Evolutionary conservation across 306 rosid genomes (phyloP).

Genomic region (Citrullus mucosospermus): DNA sequence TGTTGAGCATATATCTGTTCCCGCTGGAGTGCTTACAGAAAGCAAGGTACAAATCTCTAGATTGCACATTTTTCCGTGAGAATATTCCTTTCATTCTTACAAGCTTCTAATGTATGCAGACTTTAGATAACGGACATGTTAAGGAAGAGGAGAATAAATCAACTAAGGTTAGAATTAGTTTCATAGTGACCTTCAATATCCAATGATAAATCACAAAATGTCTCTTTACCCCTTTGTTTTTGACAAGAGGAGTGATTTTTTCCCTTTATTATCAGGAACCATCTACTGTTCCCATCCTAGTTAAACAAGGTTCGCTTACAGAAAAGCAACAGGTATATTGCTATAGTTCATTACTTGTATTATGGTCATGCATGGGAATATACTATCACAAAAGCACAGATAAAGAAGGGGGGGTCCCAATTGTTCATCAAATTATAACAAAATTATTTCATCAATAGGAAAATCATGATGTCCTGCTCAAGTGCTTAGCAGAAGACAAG

Average conservation of each 20-base stretch:
- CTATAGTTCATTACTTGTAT: not conserved
- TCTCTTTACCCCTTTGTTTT: not conserved
- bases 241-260: conserved; percentile 8
- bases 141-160: conserved; percentile 33
- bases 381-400: not conserved
- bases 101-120: conserved; percentile 16
- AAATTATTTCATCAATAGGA: conserved; percentile 43
- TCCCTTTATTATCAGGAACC: conserved; percentile 36
- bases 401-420: not conserved
- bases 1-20: conserved; percentile 25
- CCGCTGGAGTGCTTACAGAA: conserved; percentile 18
- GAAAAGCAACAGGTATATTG: conserved; percentile 72
- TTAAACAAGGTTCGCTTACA: conserved; percentile 68
- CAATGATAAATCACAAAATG: not conserved
- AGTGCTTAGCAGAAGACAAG: conserved; percentile 62
- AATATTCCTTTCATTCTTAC: conserved; percentile 8
- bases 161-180: conserved; percentile 26
- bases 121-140: conserved; percentile 38
- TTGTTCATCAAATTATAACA: conserved; percentile 1
- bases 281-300: conserved; percentile 29
- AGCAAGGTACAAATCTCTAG: conserved; percentile 27
- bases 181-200: not conserved
- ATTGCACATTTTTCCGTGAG: not conserved
- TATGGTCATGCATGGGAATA: not conserved
- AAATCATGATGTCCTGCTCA: conserved; percentile 63